These are phyloP conservation scores for Sphaceloma murrayae DNA, from an alignment of 2,329 filamentous ascomycete species.

Conservation along the genomic window DNA sequence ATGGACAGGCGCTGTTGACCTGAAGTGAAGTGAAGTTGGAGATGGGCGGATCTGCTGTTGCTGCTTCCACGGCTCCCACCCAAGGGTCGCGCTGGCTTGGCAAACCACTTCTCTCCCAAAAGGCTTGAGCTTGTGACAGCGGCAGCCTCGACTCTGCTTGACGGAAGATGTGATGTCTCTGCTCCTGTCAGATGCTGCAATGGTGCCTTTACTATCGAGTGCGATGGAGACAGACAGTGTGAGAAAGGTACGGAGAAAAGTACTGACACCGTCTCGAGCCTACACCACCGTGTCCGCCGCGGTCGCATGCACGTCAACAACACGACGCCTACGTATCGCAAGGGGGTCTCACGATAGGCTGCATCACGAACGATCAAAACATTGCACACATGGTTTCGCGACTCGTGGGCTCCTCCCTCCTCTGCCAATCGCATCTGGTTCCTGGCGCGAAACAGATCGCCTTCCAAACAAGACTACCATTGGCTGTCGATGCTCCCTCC, in stretches of 20 bases:
- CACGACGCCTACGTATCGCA: conserved; percentile 7
- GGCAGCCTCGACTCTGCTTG: background rate
- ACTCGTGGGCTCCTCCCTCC: background rate
- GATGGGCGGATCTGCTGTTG: background rate
- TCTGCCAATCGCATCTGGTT: background rate
- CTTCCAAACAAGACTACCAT: conserved; percentile 7
- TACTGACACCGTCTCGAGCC: background rate
- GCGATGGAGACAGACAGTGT: too few species aligned
- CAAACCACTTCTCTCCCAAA: conserved; percentile 85
- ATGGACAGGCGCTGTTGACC: conserved; percentile 1
- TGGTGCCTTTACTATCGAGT: too few species aligned
- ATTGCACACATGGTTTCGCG: background rate
- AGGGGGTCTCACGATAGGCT: conserved; percentile 12
- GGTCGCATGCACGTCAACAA: conserved; percentile 7
- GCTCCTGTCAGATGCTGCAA: too few species aligned
- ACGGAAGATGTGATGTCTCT: background rate
- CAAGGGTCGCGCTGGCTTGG: conserved; percentile 40
- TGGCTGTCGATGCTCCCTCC: conserved; percentile 7
- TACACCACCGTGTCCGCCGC: background rate
- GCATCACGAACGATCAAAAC: conserved; percentile 14
- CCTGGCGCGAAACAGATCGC: conserved; percentile 13
- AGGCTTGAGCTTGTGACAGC: conserved; percentile 60
- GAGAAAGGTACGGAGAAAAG: background rate
- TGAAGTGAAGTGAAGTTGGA: background rate
- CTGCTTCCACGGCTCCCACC: background rate